Evolutionary conservation across 805 yeast species (phyloP), one percentile per base, ranked within the genome.

Genomic region (Candida insectorum): DNA sequence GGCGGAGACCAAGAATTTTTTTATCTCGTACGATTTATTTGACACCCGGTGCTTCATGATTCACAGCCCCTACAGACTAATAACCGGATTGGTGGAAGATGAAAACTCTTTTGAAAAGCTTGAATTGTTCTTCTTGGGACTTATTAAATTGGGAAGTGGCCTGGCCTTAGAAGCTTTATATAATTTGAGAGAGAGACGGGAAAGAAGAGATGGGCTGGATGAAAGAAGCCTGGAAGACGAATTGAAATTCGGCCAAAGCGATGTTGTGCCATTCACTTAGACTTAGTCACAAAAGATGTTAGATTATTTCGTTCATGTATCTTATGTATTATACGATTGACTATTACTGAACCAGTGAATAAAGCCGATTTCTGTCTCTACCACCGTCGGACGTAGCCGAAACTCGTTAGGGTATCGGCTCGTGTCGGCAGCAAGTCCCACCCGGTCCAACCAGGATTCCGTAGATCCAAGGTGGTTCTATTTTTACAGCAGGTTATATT

Each of bases 11-110:
- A 47, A 40, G 14, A 31, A 54, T 28, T 60, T 37, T 39, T 60
- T 54, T 40, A 34, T 60, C 19, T 41, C 54, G 11, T 32, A 28
- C 11, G 45, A 41, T 9, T 29, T 45, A 15, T 60, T 62, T 36
- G 64, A 59, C 36, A 34, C 37, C 24, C 45, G 65, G 22, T 49
- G 59, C n/a, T 49, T 56, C 18, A 62, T 62, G 66, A 45, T 58
- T 19, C 65, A 60, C 35, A 47, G 59, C 11, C 41, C 58, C 2
- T 53, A 47, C 36, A 45, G 58, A 16, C 33, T 51, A 4, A 44
- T 52, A 13, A 37, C 48, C 6, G 44, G 46, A 3, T 37, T 54
- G 13, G 49, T 52, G 0, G 40, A 34, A 2, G 53, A 48, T 12
- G 60, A 53, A 9, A 37, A 34, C 14, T 49, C 49, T 16, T 55